Evolutionary conservation across 2,329 filamentous ascomycete species (phyloP), one percentile per base, ranked within the genome.

Genomic region (Lithohypha guttulata): DNA sequence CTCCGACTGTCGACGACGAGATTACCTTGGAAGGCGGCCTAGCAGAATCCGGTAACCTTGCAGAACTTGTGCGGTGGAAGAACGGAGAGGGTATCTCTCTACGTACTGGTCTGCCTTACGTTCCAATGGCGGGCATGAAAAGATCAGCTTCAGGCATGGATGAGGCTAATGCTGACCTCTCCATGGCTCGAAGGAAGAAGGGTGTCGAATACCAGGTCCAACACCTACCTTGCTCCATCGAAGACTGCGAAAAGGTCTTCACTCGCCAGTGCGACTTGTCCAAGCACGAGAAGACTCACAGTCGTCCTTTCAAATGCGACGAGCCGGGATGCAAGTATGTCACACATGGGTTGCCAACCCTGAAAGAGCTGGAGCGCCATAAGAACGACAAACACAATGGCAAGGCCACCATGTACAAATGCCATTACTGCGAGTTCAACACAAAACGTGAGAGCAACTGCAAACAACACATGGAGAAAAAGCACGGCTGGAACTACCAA

Each of bases 391-490:
- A 93, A 66, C 91, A 98, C 65, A 87, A 84, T 13, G 65, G 74
- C 38, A 71, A 78, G 22, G 87, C 91, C 3, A 70, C 77, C 29
- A 78, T 93, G 66, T 94, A 78, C 61, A 78, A 84, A 64, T 98
- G 91, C 64, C 64, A 77, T 33, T 96, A 74, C 63, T 96, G 91
- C 70, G 78, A 83, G 1, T 96, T 96, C 67, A 82, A 85, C 55
- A 94, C 87, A 8, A 96, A 96, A 70, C 81, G 87, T 43, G 83
- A 94, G 65, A 91, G 83, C 47, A 96, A 96, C 62, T 93, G 85
- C 73, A 95, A 95, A 60, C 89, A 95, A 62, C 87, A 96, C 64
- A 95, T 95, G 87, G 89, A 96, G 67, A 95, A 95, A 63, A 81
- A 84, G 1, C 87, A 96, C 55, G 79, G 80, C 42, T 94, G 84